Base-by-base conservation (phyloP, 495 filamentous ascomycete species). In the Symbiotaphrina buchneri region DNA sequence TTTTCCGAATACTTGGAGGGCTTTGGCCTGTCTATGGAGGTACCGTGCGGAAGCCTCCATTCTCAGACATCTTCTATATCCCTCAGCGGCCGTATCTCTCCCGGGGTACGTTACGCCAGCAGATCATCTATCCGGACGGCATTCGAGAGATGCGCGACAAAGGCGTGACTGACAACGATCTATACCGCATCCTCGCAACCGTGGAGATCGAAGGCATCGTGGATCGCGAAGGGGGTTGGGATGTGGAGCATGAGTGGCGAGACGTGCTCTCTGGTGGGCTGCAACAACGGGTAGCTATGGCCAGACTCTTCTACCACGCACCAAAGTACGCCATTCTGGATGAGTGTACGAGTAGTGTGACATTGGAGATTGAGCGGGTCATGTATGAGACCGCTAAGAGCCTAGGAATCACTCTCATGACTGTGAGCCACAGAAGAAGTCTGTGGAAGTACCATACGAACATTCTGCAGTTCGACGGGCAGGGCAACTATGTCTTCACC, bases 11-110 rank as follows among this genome's bases (percentile, higher is more conserved):
- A 44, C 63, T 97, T 21, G 87, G 87, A 30, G 87, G 87, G 5
- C 65, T 97, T 1, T 97, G 87, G 87, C 87, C 87, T n/a, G 90
- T 95, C 20, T 95, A 95, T 52, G 87, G 87, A 35, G 87, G 87
- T 22, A 75, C 62, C 1, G 87, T 97, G 16, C 65, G 72, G 41
- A 94, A 93, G 46, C 87, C 90, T 4, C 69, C 74, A 0, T 79
- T 80, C 39, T 65, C 72, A 27, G 74, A 85, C 41, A 94, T 97
- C 44, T 97, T 95, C 58, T 97, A 97, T 54, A 92, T 97, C 43
- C 87, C 87, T 0, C 87, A 97, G 46, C 71, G 87, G 1, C 87
- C 87, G 0, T 97, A 97, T 45, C 63, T 97, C 2, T 83, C 76
- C 18, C 68, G 77, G 18, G 87, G 87, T 11, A 77, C 72, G 1